Evolutionary conservation across 2,329 filamentous ascomycete species (phyloP).

Genomic region (Talaromyces sp.): DNA sequence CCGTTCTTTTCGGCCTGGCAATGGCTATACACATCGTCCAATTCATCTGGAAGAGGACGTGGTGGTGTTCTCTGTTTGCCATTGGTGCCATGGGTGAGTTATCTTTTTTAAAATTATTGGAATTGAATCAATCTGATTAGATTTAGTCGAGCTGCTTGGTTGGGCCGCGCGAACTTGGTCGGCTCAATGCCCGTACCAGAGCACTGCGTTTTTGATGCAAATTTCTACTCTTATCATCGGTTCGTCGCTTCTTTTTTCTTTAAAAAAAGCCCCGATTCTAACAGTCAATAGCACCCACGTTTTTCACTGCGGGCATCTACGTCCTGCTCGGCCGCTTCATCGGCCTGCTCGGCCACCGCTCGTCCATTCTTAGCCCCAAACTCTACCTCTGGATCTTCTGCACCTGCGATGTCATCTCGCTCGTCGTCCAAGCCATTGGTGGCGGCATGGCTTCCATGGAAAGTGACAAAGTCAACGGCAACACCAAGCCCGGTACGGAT

Average conservation of each 20-base stretch:
- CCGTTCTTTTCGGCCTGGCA: slow-evolving; percentile 41
- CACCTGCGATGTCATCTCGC: slow-evolving; percentile 51
- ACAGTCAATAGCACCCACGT: slow-evolving; percentile 37
- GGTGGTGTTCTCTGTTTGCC: slow-evolving; percentile 35
- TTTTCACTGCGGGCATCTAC: slow-evolving; percentile 51
- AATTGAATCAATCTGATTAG: not conserved
- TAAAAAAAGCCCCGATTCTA: not conserved
- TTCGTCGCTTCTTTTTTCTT: slow-evolving; percentile 11
- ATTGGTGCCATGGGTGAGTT: slow-evolving; percentile 33
- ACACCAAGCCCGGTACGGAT: slow-evolving; percentile 46
- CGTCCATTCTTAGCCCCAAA: slow-evolving; percentile 39
- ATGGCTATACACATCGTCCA: slow-evolving; percentile 32
- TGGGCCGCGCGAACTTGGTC: slow-evolving; percentile 50
- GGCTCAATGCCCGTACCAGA: slow-evolving; percentile 46
- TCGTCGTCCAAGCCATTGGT: slow-evolving; percentile 53
- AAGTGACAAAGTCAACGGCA: slow-evolving; percentile 42
- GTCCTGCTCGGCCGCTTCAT: slow-evolving; percentile 48
- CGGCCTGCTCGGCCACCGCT: slow-evolving; percentile 38
- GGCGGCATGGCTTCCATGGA: slow-evolving; percentile 47
- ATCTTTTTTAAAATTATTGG: not conserved
- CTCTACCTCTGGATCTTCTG: slow-evolving; percentile 50
- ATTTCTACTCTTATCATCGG: slow-evolving; percentile 41
- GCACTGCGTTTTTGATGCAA: slow-evolving; percentile 48
- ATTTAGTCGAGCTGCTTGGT: slow-evolving; percentile 40
- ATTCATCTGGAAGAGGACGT: slow-evolving; percentile 32